phyloP scores from a whole-genome alignment of 139 green algal genomes.

The Chlamydomonas sp. region DNA sequence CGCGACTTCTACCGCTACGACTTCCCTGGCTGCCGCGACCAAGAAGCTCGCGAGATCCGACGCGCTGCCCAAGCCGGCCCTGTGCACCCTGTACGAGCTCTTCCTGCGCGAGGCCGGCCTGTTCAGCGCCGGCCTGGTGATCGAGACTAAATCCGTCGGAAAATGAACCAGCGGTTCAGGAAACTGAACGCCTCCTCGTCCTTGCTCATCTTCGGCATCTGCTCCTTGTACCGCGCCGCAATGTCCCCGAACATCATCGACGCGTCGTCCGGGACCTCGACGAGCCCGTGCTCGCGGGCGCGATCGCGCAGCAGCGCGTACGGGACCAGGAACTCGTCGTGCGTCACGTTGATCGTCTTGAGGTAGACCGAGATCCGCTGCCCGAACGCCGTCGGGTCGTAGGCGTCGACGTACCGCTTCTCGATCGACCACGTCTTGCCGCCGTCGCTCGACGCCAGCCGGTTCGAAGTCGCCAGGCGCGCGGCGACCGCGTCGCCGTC shows the following conservation, averaged over 20 bases:
- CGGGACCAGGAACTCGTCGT: constrained; percentile 2
- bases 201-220: neutral
- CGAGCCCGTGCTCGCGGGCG: neutral
- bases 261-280: neutral
- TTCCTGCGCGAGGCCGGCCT: no score
- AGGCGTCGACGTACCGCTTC: neutral
- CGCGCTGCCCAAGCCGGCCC: no score
- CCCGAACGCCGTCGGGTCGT: neutral
- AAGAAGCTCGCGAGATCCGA: no score
- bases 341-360: neutral
- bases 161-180: constrained; percentile 10
- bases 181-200: constrained; percentile 4
- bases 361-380: neutral
- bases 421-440: neutral
- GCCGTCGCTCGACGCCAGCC: neutral
- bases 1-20: no score
- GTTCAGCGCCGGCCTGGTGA: no score
- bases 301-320: neutral
- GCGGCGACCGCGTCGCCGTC: neutral
- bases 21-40: no score
- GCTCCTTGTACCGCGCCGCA: neutral
- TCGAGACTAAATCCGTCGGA: no score
- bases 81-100: no score
- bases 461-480: neutral
- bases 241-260: neutral